These are phyloP conservation scores for Trifolium repens DNA, from an alignment of 306 rosid genomes.

Conservation along the genomic window DNA sequence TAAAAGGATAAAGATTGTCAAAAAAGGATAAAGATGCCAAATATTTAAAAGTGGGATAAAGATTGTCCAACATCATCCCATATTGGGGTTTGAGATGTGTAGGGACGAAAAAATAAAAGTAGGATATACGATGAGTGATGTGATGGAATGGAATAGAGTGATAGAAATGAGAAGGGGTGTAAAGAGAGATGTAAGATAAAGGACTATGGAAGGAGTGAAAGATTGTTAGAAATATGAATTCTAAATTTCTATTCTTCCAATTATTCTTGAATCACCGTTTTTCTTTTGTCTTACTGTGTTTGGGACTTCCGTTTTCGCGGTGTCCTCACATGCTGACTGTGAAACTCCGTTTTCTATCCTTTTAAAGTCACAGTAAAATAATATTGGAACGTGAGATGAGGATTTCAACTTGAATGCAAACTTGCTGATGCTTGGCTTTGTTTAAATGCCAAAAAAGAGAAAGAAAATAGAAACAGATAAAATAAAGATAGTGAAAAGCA, in stretches of 20 bases:
- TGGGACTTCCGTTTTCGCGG: neutral
- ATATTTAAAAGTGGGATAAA: neutral
- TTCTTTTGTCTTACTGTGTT: neutral
- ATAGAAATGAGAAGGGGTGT: neutral
- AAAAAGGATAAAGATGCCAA: too few relatives aligned
- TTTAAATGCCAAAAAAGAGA: constrained; percentile 1
- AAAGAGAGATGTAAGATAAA: neutral
- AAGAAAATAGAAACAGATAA: neutral
- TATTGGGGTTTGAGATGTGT: neutral
- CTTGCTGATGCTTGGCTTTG: constrained; percentile 8
- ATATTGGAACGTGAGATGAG: neutral
- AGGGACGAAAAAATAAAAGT: neutral
- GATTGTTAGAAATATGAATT: constrained; percentile 24
- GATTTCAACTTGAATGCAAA: neutral
- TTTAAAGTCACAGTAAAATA: neutral
- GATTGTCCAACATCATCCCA: neutral
- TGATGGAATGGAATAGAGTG: constrained; percentile 4
- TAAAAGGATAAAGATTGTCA: neutral
- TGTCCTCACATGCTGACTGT: neutral
- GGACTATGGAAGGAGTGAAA: neutral
- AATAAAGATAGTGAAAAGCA: neutral
- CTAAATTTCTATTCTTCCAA: neutral
- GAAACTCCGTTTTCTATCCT: neutral
- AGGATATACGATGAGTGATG: neutral
- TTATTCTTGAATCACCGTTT: constrained; percentile 1